Evolutionary conservation across 2,329 filamentous ascomycete genomes (phyloP).

Genomic region (Phyllosticta citrichinensis): DNA sequence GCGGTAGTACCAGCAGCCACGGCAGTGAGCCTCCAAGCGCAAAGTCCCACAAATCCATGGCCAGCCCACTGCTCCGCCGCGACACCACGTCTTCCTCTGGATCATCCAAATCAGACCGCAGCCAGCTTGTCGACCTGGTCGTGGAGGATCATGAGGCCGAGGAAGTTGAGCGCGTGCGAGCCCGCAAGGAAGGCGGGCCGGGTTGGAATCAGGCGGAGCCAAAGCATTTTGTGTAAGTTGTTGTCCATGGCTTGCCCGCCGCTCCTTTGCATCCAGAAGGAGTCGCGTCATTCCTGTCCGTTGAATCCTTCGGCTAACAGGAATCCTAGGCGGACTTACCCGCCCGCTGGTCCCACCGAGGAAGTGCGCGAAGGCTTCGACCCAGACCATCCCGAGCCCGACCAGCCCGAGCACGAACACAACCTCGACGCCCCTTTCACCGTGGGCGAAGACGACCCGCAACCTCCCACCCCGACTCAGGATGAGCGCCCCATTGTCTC

Average conservation of each 20-base stretch:
- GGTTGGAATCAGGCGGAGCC: slow-evolving; percentile 48
- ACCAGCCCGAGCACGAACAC: slow-evolving; percentile 34
- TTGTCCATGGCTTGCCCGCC: not conserved
- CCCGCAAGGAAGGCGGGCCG: slow-evolving; percentile 51
- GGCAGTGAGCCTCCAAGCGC: slow-evolving; percentile 22
- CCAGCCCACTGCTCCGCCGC: slow-evolving; percentile 33
- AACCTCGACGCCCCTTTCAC: slow-evolving; percentile 36
- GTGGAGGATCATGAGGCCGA: slow-evolving; percentile 56
- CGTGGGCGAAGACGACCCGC: slow-evolving; percentile 31
- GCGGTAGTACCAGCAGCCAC: slow-evolving; percentile 28
- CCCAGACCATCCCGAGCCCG: slow-evolving; percentile 34
- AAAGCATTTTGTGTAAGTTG: slow-evolving; percentile 45
- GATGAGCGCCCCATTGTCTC: slow-evolving; percentile 28
- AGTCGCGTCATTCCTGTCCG: not conserved
- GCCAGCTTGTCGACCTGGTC: slow-evolving; percentile 57
- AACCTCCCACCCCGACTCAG: slow-evolving; percentile 19
- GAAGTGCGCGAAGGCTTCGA: slow-evolving; percentile 47
- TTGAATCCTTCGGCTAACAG: slow-evolving; percentile 10
- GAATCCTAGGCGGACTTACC: slow-evolving; percentile 35
- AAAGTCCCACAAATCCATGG: slow-evolving; percentile 23
- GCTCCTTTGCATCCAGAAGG: not conserved
- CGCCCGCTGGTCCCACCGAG: slow-evolving; percentile 36
- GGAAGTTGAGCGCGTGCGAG: slow-evolving; percentile 50
- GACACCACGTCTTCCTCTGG: slow-evolving; percentile 38
- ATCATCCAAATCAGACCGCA: slow-evolving; percentile 44